Percentiles rank a stretch among this genome's conserved stretches.
These are phyloP conservation scores for Solanum appendiculatum DNA, from an alignment of 257 asterid species.

Conservation along the genomic window DNA sequence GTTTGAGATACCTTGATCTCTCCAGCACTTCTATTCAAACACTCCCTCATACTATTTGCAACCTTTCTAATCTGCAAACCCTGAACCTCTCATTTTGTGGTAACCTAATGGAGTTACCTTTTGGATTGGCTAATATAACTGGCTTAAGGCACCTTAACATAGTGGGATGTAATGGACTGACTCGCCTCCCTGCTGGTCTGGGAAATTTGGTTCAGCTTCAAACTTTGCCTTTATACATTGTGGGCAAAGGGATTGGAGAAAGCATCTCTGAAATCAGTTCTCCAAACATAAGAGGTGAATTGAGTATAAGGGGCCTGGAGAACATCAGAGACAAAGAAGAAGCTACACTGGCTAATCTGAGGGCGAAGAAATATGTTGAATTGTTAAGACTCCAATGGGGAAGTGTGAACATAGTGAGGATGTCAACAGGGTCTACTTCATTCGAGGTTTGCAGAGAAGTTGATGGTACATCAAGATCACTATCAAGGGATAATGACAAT, in stretches of 20 bases:
- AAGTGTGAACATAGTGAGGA: background rate
- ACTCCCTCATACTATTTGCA: background rate
- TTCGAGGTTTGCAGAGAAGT: background rate
- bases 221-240: constrained; percentile 15
- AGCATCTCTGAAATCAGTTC: constrained; percentile 7
- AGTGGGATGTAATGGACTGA: constrained; percentile 4
- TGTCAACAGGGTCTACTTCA: background rate
- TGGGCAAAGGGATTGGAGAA: constrained; percentile 8
- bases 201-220: constrained; percentile 14
- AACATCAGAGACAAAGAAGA: constrained; percentile 7
- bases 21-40: background rate
- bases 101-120: constrained; percentile 14
- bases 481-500: background rate
- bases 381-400: constrained; percentile 11
- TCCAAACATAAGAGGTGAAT: constrained; percentile 11
- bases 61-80: background rate
- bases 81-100: background rate
- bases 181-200: constrained; percentile 13
- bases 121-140: constrained; percentile 7
- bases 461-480: constrained; percentile 1
- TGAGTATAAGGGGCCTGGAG: constrained; percentile 15
- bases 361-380: constrained; percentile 4
- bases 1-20: background rate
- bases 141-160: constrained; percentile 20
- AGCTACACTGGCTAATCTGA: constrained; percentile 11